Evolutionary conservation across 2,329 filamentous ascomycete genomes (phyloP), one percentile per base, ranked within the genome.

Genomic region (Ramularia collo-cygni): DNA sequence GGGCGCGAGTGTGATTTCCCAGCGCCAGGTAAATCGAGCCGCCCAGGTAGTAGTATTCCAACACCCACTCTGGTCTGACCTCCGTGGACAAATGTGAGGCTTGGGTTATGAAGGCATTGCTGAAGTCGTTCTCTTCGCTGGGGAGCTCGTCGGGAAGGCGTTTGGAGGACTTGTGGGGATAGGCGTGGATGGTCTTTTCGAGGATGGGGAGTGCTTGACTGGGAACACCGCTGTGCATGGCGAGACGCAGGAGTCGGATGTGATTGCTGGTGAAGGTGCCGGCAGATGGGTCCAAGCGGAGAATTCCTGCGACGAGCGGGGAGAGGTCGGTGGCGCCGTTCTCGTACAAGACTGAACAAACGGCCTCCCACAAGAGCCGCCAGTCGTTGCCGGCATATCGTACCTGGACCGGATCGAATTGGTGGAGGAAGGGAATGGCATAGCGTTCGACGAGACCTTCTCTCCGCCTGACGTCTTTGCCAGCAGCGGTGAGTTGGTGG

Each of bases 191-290:
- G 38, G 76, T 70, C 44, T 75, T 77, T 51, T 83, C 73, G 18
- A 88, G 65, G 8, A 86, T 68, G 3, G 71, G 71, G 4, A 83
- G 64, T 2, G 74, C 77, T 16, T 72, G 69, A 10, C 69, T 67
- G 42, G 77, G 74, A 28, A 64, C 64, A 49, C 74, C 64, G 21
- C 72, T 70, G 37, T 74, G 66, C 35, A 75, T 53, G 31, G 82
- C 81, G 8, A 80, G 58, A 29, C 69, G 74, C 19, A 74, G 68
- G 21, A 85, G 67, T 10, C 64, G 55, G 27, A 81, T 59, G 52
- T 87, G 82, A 18, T 69, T 70, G 4, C 73, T 73, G 4, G 82
- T 87, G 51, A 87, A 77, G 37, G 82, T 75, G 35, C 74, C 74
- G 18, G 74, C 77, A 9, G 72, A 72, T 2, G 82, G 79, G 49